Percentiles rank a stretch among this genome's conserved stretches.
These are phyloP conservation scores for Arabidopsis lyrata DNA, from an alignment of 441 rosid species.

Conservation along the genomic window DNA sequence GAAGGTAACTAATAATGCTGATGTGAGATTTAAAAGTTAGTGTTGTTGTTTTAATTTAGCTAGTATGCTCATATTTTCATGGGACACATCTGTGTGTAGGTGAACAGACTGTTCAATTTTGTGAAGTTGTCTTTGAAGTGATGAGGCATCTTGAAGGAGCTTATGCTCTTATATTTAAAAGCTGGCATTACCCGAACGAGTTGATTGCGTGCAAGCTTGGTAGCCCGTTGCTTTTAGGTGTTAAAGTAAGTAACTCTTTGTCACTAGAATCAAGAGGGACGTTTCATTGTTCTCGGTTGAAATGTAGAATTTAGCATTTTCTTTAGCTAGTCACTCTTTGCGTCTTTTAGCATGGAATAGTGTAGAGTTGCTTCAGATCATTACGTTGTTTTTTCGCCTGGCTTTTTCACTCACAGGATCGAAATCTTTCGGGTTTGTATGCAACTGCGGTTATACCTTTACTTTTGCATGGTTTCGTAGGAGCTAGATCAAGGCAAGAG, in stretches of 20 bases:
- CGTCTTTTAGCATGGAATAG: constrained; percentile 16
- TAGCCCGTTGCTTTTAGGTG: constrained; percentile 94
- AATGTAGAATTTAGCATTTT: too few relatives aligned
- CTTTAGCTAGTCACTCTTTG: too few relatives aligned
- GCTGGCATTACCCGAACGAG: constrained; percentile 93
- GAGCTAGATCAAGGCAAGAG: constrained; percentile 59
- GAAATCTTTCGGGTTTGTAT: constrained; percentile 9
- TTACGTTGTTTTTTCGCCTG: not conserved
- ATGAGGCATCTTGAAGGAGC: constrained; percentile 99
- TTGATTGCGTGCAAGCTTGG: constrained; percentile 98
- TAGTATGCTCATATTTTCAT: not conserved
- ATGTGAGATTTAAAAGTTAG: not conserved
- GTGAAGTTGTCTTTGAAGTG: constrained; percentile 95
- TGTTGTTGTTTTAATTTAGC: not conserved
- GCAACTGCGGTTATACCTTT: constrained; percentile 23
- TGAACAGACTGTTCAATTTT: constrained; percentile 69
- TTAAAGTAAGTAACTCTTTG: constrained; percentile 69
- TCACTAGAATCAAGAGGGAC: not conserved
- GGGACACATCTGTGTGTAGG: constrained; percentile 52
- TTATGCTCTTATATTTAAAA: constrained; percentile 96
- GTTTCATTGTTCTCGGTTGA: too few relatives aligned
- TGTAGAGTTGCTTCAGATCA: constrained; percentile 4
- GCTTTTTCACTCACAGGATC: not conserved
- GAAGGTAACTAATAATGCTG: too few relatives aligned
- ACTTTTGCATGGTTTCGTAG: constrained; percentile 47